Base-by-base conservation (phyloP, 2,329 filamentous ascomycete genomes). In the Clarireedia paspali region DNA sequence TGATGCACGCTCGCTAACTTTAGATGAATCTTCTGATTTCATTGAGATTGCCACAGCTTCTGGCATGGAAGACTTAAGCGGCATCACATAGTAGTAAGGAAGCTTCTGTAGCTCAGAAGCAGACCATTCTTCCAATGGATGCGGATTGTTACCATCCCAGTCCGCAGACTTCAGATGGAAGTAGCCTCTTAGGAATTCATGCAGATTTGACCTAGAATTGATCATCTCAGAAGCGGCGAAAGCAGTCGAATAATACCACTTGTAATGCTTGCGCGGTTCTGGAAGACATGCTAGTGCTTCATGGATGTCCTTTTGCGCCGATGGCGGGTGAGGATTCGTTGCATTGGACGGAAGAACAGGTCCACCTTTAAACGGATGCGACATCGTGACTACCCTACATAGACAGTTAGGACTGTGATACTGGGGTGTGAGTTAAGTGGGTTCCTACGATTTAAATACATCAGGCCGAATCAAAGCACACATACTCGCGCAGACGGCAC, bases 21-120 rank as follows among this genome's bases (percentile, higher is more conserved):
- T 65, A 1, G 60, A 46, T 0, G 68, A 64, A 52, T 82, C 74
- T 63, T 85, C 65, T 52, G 82, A 74, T 2, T 65, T 60, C 82
- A 87, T 85, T 62, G 79, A 75, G 9, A 70, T 60, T 1, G 73
- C 72, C 1, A 89, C 77, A 0, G 76, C 74, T 47, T 80, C 73
- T 0, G 82, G 81, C 80, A 88, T 87, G 1, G 75, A 77, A 7
- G 74, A 70, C 47, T 77, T 64, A 2, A 77, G 67, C 1, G 75
- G 79, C 83, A 88, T 85, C 62, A 87, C 75, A 70, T 88, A 88
- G 72, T 88, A 88, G 52, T 80, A 74, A 0, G 85, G 85, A 74
- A 88, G 77, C 57, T 78, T 73, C 1, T 74, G 75, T 2, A 88
- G 66, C 46, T 83, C 78, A 12, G 72, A 66, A 0, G 83, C 83